Conservation (phyloP, 257 asterid genomes). For the Lycium ferocissimum region DNA sequence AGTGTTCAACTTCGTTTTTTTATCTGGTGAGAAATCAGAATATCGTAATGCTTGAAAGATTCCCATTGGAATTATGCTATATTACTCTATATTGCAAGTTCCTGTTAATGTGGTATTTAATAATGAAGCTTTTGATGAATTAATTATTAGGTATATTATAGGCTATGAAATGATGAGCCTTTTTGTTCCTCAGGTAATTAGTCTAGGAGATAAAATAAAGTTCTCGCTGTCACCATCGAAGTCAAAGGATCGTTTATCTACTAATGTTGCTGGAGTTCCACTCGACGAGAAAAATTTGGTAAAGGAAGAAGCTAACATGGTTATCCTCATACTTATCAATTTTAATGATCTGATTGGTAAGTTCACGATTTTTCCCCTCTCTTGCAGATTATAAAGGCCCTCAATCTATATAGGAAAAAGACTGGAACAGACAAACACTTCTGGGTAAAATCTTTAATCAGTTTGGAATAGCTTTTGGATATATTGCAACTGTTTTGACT, state of each 20-base stretch:
- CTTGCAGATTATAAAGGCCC: constrained; percentile 95
- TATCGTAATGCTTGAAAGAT: background rate
- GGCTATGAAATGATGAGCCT: constrained; percentile 29
- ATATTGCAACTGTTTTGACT: constrained; percentile 18
- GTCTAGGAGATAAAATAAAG: constrained; percentile 88
- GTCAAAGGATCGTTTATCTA: constrained; percentile 74
- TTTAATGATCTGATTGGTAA: background rate
- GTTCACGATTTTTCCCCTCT: constrained; percentile 26
- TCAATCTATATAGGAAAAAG: constrained; percentile 89
- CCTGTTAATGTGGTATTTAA: background rate
- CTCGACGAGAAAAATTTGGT: constrained; percentile 87
- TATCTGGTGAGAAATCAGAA: background rate
- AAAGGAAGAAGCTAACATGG: background rate
- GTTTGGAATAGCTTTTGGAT: constrained; percentile 6
- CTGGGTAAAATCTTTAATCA: constrained; percentile 57
- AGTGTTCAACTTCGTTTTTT: constrained; percentile 18
- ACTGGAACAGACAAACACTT: constrained; percentile 80
- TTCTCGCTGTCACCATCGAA: constrained; percentile 86
- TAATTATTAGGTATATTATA: background rate
- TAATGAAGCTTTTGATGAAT: background rate
- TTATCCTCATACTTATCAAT: background rate
- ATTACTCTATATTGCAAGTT: background rate
- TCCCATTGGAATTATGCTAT: background rate
- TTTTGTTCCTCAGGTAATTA: constrained; percentile 70
- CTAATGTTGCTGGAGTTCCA: constrained; percentile 86